phyloP scores from a whole-genome alignment of 202 grass and related monocot species.

The Carex sylvatica region DNA sequence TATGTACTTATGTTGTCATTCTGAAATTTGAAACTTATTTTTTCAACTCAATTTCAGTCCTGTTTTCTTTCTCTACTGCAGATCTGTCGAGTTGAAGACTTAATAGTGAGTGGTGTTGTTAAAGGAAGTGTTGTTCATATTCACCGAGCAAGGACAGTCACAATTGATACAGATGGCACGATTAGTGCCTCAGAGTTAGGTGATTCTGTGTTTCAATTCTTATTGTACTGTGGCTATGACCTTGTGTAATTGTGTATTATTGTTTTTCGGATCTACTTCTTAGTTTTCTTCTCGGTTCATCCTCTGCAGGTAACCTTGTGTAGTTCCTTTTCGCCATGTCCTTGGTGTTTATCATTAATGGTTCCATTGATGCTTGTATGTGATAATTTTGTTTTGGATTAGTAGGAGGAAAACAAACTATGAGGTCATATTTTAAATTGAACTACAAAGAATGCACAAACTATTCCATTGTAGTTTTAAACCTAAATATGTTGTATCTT shows the following conservation, averaged over 20 bases:
- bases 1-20: neutral
- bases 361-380: neutral
- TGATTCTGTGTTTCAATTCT: conserved; percentile 53
- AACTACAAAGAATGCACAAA: neutral
- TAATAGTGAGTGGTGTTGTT: conserved; percentile 73
- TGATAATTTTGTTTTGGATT: neutral
- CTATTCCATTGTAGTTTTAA: neutral
- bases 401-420: neutral
- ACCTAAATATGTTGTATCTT: conserved; percentile 1
- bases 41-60: neutral
- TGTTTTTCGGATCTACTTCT: neutral
- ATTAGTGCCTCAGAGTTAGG: conserved; percentile 99
- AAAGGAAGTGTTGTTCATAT: conserved; percentile 96
- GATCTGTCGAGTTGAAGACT: conserved; percentile 98
- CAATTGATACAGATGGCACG: conserved; percentile 56
- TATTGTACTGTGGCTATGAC: neutral
- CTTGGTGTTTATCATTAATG: neutral
- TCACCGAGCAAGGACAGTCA: conserved; percentile 95
- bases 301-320: neutral
- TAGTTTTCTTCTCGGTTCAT: neutral
- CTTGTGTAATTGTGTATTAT: neutral
- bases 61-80: conserved; percentile 28
- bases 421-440: neutral
- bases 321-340: neutral
- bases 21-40: conserved; percentile 10